Percentiles rank a stretch among this genome's conserved stretches.
phyloP scores from a whole-genome alignment of 768 basidiomycete species.

The Atractiella rhizophila region DNA sequence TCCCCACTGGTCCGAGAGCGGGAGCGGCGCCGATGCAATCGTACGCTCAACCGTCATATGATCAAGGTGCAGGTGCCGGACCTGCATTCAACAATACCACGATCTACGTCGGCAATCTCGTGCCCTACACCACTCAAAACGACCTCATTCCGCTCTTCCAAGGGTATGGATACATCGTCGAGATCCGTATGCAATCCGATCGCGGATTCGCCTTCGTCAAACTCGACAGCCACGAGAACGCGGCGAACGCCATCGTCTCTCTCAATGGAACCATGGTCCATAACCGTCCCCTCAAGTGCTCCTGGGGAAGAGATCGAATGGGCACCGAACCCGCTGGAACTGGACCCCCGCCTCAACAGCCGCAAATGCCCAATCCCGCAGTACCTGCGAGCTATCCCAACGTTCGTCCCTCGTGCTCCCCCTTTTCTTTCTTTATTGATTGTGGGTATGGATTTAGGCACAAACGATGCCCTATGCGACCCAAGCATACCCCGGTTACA shows the following conservation, averaged over 20 bases:
- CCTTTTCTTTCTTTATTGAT: too few relatives aligned
- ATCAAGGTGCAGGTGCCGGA: background rate
- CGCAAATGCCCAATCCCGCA: too few relatives aligned
- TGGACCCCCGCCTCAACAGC: too few relatives aligned
- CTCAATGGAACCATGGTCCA: conserved; percentile 93
- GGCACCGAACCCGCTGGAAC: too few relatives aligned
- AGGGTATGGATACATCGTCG: conserved; percentile 91
- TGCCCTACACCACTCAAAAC: conserved; percentile 87
- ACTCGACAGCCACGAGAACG: conserved; percentile 92
- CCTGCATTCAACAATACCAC: conserved; percentile 61
- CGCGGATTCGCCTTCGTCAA: conserved; percentile 98
- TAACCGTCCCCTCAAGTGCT: conserved; percentile 88
- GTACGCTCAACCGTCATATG: background rate
- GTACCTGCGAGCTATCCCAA: too few relatives aligned
- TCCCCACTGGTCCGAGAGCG: conserved; percentile 1
- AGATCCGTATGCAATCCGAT: conserved; percentile 98
- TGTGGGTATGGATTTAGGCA: too few relatives aligned
- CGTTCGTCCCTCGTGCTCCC: too few relatives aligned
- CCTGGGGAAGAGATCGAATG: conserved; percentile 82
- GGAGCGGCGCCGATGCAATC: conserved; percentile 3
- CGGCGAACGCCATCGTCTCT: conserved; percentile 91
- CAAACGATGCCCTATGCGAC: too few relatives aligned
- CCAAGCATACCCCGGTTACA: too few relatives aligned
- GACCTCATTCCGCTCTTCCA: conserved; percentile 96
- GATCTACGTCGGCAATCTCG: conserved; percentile 94